Base-by-base conservation (phyloP, 2,329 filamentous ascomycete genomes). In the Xylariaceae sp. region DNA sequence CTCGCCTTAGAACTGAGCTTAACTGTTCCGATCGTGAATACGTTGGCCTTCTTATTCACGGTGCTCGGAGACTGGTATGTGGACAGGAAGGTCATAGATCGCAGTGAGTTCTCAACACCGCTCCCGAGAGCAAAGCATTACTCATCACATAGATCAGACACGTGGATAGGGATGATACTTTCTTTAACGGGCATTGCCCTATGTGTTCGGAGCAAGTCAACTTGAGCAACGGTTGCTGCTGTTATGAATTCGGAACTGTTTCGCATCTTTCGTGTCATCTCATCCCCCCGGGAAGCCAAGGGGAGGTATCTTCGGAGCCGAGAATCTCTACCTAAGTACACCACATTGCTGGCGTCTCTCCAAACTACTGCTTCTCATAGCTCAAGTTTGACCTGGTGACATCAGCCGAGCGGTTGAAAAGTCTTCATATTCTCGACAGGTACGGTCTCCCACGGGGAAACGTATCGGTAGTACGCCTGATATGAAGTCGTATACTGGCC, bases 41-140 rank as follows among this genome's bases (percentile, higher is more conserved):
- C 91, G 0, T 74, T 95, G 66, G 92, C 92, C 0, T 97, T 97
- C 64, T 72, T 97, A n/a, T 97, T 96, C 67, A 97, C 92, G 0
- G 91, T 96, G 1, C 67, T 96, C 9, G 92, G 91, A 0, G 92
- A 97, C 64, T 97, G 91, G 91, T 95, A 87, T 77, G 90, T 92
- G 0, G 92, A 96, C 65, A 84, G 84, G 57, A 97, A 96, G 70
- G 87, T 91, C 1, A 95, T 97, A 58, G 88, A 85, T 62, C 80
- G 84, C 76, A 83, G 89, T 91, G 74, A 66, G 80, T 73, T 27
- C n/a, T 40, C n/a, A 19, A 41, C 5, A 37, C 35, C 41, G 6
- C 8, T 27, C 40, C 35, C 27, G 8, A 44, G 27, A 53, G 26
- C 29, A 34, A 11, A 8, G 35, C 35, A n/a, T 45, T 47, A 41